Percentiles rank a stretch among this genome's conserved stretches.
Conservation (phyloP, 352 stramenopile species). For the Phytophthora ohioensis region DNA sequence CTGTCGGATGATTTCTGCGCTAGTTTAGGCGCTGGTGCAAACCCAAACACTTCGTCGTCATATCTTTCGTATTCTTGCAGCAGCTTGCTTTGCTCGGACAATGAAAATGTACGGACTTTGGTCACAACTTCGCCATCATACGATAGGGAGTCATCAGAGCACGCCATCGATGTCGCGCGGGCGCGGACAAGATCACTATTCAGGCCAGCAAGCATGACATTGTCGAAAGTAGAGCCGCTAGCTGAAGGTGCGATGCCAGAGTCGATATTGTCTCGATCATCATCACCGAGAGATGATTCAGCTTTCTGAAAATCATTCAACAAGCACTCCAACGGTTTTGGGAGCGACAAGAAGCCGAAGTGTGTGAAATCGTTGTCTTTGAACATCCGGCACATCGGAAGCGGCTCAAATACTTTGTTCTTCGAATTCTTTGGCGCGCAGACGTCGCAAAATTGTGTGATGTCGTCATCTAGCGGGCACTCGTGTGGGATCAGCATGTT, state of each 20-base stretch:
- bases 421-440: conserved; percentile 62
- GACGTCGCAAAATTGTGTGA: conserved; percentile 67
- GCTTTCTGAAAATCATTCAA: conserved; percentile 54
- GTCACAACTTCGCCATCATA: conserved; percentile 49
- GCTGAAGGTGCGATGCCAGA: conserved; percentile 49
- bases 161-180: conserved; percentile 64
- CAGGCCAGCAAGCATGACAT: conserved; percentile 63
- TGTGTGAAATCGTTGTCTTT: conserved; percentile 49
- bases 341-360: conserved; percentile 52
- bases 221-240: conserved; percentile 56
- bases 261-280: conserved; percentile 42
- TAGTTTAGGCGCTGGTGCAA: conserved; percentile 34
- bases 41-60: conserved; percentile 77
- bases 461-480: conserved; percentile 75
- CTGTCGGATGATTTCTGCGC: conserved; percentile 53
- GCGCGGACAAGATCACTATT: conserved; percentile 75
- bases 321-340: conserved; percentile 70
- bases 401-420: conserved; percentile 68
- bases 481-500: conserved; percentile 77
- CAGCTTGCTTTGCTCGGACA: conserved; percentile 53
- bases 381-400: conserved; percentile 86
- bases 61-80: conserved; percentile 73
- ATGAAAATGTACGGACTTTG: conserved; percentile 60
- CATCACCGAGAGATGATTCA: conserved; percentile 40
- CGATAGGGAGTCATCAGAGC: conserved; percentile 54